Evolutionary conservation across 1,139 yeast species (phyloP).

Genomic region (Yamadazyma epiphylla): DNA sequence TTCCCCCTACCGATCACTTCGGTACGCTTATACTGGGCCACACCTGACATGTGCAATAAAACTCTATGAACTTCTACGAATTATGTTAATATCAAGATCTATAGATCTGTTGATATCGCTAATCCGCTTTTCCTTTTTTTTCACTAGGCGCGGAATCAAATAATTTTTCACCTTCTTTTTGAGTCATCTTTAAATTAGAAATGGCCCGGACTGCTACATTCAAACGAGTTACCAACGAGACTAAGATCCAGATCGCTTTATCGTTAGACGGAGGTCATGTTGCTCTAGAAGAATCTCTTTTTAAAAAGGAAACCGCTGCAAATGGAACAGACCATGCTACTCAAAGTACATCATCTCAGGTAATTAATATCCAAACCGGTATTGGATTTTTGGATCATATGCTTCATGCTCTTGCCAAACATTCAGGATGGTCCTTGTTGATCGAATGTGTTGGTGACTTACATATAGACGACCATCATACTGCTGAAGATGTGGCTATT

Average conservation of each 20-base stretch:
- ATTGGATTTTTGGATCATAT: slow-evolving; percentile 95
- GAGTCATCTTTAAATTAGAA: slow-evolving; percentile 4
- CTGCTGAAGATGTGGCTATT: slow-evolving; percentile 93
- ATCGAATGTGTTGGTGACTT: slow-evolving; percentile 91
- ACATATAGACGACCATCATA: slow-evolving; percentile 95
- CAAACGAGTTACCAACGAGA: slow-evolving; percentile 81
- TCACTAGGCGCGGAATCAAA: neutral
- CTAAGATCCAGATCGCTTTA: slow-evolving; percentile 83
- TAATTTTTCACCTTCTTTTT: slow-evolving; percentile 4
- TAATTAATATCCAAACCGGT: slow-evolving; percentile 81
- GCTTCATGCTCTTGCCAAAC: slow-evolving; percentile 96
- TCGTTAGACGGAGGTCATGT: slow-evolving; percentile 82
- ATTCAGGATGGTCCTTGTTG: slow-evolving; percentile 90
- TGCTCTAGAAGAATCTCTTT: slow-evolving; percentile 53
- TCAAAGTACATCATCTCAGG: slow-evolving; percentile 62
- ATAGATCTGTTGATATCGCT: neutral
- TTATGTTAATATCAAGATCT: no score
- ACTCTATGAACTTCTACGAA: no score
- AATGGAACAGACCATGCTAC: slow-evolving; percentile 46
- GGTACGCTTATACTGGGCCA: slow-evolving; percentile 38
- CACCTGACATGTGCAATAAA: slow-evolving; percentile 12
- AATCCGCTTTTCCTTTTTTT: neutral
- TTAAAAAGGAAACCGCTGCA: slow-evolving; percentile 26
- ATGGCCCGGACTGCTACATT: slow-evolving; percentile 44
- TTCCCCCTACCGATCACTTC: slow-evolving; percentile 95